Conservation (phyloP, 176 grass and related monocot genomes). For the Oryza coarctata region DNA sequence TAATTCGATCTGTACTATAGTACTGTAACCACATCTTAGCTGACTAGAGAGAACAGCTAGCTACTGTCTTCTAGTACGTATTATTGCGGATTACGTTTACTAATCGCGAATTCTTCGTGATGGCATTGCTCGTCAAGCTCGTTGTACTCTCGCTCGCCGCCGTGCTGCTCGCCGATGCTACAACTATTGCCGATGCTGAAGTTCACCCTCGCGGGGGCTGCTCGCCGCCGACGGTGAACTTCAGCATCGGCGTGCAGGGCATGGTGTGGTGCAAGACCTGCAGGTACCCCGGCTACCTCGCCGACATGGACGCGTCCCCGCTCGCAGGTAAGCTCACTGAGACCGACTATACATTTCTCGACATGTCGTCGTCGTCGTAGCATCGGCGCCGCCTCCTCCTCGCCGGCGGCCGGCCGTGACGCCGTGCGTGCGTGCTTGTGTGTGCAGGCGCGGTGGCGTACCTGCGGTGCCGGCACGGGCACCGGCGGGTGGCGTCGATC, state of each 20-base stretch:
- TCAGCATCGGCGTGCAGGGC: slow-evolving; percentile 60
- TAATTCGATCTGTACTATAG: background rate
- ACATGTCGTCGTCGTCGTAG: too few species aligned
- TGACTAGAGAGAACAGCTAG: background rate
- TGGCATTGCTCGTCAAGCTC: slow-evolving; percentile 19
- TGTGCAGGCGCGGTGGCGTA: slow-evolving; percentile 45
- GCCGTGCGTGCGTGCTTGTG: background rate
- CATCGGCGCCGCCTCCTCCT: too few species aligned
- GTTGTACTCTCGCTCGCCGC: slow-evolving; percentile 3
- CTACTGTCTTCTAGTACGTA: background rate
- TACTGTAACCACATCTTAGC: background rate
- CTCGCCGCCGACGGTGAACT: slow-evolving; percentile 44
- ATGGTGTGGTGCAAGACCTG: slow-evolving; percentile 52
- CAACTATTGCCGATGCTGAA: too few species aligned
- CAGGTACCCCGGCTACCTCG: slow-evolving; percentile 42
- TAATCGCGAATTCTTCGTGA: background rate
- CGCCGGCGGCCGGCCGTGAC: too few species aligned
- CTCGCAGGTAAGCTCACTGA: slow-evolving; percentile 24
- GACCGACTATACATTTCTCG: too few species aligned
- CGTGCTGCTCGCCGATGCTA: slow-evolving; percentile 27
- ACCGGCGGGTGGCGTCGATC: slow-evolving; percentile 1
- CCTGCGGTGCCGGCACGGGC: slow-evolving; percentile 49
- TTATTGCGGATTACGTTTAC: background rate
- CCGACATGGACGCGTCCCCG: slow-evolving; percentile 48
- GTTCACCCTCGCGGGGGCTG: too few species aligned